phyloP scores from a whole-genome alignment of 208 protist genomes.

The Wallacemonas sp. region DNA sequence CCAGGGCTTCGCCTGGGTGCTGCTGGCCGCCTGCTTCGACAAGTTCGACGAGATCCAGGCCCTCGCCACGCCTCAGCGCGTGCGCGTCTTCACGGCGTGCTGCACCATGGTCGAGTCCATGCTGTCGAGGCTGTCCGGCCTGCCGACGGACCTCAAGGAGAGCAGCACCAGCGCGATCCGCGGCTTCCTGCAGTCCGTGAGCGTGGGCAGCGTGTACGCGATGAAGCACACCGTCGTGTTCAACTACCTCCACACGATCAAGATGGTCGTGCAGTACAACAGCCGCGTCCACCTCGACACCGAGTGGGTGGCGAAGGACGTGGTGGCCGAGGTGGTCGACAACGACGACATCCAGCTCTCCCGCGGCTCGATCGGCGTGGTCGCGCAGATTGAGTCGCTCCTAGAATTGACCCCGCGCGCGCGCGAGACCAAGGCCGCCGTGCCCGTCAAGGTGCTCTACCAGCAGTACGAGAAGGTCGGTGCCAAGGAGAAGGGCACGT shows the following conservation, averaged over 20 bases:
- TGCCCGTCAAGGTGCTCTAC: slow-evolving; percentile 81
- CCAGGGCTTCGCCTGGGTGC: slow-evolving; percentile 83
- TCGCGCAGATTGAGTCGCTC: slow-evolving; percentile 68
- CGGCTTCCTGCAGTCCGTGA: slow-evolving; percentile 65
- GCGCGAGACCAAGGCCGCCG: slow-evolving; percentile 74
- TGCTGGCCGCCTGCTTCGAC: slow-evolving; percentile 72
- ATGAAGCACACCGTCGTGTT: slow-evolving; percentile 89
- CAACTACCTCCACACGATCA: slow-evolving; percentile 78
- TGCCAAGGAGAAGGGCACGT: slow-evolving; percentile 57
- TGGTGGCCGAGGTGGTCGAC: slow-evolving; percentile 64
- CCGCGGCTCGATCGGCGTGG: slow-evolving; percentile 65
- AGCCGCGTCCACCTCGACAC: slow-evolving; percentile 74
- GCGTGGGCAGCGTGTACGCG: slow-evolving; percentile 56
- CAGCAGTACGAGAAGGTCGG: slow-evolving; percentile 62
- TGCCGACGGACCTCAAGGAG: slow-evolving; percentile 57
- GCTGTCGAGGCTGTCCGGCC: slow-evolving; percentile 74
- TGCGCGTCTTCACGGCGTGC: slow-evolving; percentile 71
- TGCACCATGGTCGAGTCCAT: slow-evolving; percentile 77
- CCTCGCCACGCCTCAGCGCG: slow-evolving; percentile 67
- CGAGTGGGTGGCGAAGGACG: slow-evolving; percentile 43
- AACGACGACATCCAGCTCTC: slow-evolving; percentile 77
- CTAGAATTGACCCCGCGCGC: slow-evolving; percentile 66
- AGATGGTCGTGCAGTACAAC: slow-evolving; percentile 89
- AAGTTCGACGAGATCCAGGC: slow-evolving; percentile 75
- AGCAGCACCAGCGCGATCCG: slow-evolving; percentile 45